phyloP scores from a whole-genome alignment of 306 rosid species.

The Cercis canadensis region DNA sequence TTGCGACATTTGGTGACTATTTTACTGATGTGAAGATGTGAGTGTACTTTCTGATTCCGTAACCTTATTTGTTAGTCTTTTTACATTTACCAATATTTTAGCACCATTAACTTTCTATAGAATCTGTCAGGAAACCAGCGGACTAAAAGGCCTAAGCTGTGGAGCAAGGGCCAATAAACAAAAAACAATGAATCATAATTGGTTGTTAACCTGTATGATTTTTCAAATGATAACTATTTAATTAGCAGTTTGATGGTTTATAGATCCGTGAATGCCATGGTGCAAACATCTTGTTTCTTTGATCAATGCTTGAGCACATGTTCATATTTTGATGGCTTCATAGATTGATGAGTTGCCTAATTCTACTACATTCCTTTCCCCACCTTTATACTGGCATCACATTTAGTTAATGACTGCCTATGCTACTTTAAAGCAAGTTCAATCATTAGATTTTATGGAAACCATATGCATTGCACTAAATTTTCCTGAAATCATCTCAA shows the following conservation, averaged over 20 bases:
- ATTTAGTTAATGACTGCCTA: too few species aligned
- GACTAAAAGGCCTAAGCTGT: slow-evolving; percentile 11
- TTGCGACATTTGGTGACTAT: slow-evolving; percentile 94
- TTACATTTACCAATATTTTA: neutral
- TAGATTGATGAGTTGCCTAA: neutral
- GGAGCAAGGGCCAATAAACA: neutral
- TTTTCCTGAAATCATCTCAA: neutral
- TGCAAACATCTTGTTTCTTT: slow-evolving; percentile 4
- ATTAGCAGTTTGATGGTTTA: neutral
- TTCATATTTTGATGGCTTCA: neutral
- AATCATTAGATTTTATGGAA: neutral
- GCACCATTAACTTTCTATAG: slow-evolving; percentile 27
- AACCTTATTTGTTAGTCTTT: slow-evolving; percentile 27
- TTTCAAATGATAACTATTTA: neutral
- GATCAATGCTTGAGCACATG: neutral
- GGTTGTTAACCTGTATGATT: neutral
- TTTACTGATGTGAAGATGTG: slow-evolving; percentile 93
- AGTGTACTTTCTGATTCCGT: slow-evolving; percentile 42
- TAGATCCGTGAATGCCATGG: neutral
- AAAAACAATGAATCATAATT: slow-evolving; percentile 6
- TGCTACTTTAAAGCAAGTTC: neutral
- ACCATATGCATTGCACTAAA: neutral
- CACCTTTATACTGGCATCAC: too few species aligned
- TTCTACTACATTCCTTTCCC: neutral
- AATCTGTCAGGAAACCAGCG: slow-evolving; percentile 12